Conservation (phyloP, 2,329 filamentous ascomycete species). For the Cladosporium sp. region DNA sequence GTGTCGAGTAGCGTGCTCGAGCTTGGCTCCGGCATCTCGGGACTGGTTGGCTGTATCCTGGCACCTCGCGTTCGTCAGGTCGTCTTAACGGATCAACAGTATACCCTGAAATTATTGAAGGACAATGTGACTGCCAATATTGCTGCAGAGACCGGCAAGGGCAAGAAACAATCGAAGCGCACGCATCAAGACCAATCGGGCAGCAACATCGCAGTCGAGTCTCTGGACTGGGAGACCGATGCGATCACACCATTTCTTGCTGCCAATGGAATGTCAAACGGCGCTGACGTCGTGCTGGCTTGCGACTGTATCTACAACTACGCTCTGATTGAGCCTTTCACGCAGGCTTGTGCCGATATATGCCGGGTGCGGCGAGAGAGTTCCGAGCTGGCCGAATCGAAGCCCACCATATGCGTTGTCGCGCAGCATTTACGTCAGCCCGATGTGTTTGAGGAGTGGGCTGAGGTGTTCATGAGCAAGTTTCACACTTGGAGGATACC, state of each 20-base stretch:
- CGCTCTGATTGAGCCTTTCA: conserved; percentile 72
- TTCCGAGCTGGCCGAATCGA: conserved; percentile 8
- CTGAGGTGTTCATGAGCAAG: conserved; percentile 59
- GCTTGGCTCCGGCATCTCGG: conserved; percentile 83
- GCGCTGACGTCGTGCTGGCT: conserved; percentile 61
- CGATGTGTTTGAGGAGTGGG: conserved; percentile 80
- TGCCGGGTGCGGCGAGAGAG: conserved; percentile 54
- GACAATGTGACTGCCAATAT: conserved; percentile 68
- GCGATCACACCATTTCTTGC: conserved; percentile 45
- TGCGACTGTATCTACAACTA: conserved; percentile 98
- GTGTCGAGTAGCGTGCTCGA: conserved; percentile 64
- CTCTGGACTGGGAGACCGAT: conserved; percentile 77
- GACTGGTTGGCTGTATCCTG: conserved; percentile 68
- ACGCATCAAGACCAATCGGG: neutral
- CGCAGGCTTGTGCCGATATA: conserved; percentile 67
- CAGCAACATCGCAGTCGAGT: conserved; percentile 19
- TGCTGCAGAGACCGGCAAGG: neutral
- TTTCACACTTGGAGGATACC: conserved; percentile 77
- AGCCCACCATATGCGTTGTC: conserved; percentile 69
- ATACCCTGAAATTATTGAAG: conserved; percentile 72
- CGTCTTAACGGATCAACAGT: conserved; percentile 81
- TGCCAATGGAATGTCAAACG: conserved; percentile 38
- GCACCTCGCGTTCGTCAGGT: conserved; percentile 61
- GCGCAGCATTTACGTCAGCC: conserved; percentile 85
- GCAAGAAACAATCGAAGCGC: neutral